phyloP scores from a whole-genome alignment of 2,329 filamentous ascomycete species.

The Aspergillus fischeri region DNA sequence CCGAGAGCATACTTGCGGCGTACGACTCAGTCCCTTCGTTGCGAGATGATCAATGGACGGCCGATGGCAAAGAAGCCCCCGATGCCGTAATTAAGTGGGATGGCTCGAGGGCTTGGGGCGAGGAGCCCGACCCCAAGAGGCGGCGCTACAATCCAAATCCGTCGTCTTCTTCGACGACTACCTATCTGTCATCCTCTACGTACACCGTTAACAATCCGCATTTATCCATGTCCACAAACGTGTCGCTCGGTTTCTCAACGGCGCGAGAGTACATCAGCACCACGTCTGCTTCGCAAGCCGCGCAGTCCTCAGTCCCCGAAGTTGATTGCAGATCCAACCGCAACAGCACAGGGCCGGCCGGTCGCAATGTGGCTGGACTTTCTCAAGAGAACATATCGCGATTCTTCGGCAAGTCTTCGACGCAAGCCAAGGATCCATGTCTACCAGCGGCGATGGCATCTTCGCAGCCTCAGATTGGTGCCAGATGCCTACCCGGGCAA shows the following conservation, averaged over 20 bases:
- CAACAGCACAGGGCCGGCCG: constrained; percentile 23
- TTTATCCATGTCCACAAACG: constrained; percentile 34
- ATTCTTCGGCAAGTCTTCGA: constrained; percentile 43
- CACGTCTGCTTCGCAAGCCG: constrained; percentile 19
- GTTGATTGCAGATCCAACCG: constrained; percentile 26
- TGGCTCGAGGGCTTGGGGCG: constrained; percentile 16
- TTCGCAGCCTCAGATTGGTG: constrained; percentile 9
- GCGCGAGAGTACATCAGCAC: constrained; percentile 52
- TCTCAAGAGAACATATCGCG: constrained; percentile 51
- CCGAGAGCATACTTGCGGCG: constrained; percentile 51
- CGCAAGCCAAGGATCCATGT: constrained; percentile 14
- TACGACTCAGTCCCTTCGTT: constrained; percentile 45
- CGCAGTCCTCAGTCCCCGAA: constrained; percentile 17
- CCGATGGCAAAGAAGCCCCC: constrained; percentile 53
- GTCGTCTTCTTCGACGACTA: constrained; percentile 15
- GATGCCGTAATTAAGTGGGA: constrained; percentile 38
- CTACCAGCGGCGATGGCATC: constrained; percentile 10
- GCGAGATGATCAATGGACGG: constrained; percentile 63
- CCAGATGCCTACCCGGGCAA: constrained; percentile 6
- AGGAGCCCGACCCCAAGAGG: constrained; percentile 25
- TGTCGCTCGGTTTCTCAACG: constrained; percentile 58
- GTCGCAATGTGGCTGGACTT: constrained; percentile 37
- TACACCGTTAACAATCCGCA: constrained; percentile 60
- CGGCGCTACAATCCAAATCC: constrained; percentile 23
- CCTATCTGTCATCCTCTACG: constrained; percentile 39